Conservation (phyloP, 805 yeast species). For the Ogataea minuta region DNA sequence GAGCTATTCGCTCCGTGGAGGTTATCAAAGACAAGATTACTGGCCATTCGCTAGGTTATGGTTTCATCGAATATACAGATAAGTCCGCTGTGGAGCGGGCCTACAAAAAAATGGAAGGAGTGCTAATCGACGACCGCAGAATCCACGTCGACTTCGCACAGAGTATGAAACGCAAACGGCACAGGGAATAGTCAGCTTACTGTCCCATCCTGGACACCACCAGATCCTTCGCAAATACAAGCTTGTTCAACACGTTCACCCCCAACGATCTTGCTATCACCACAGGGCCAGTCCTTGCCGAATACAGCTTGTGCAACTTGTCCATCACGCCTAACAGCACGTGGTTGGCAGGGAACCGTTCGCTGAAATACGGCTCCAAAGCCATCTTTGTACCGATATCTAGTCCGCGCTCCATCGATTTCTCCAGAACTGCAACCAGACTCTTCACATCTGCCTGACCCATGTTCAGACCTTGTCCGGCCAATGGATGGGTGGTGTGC, state of each 20-base stretch:
- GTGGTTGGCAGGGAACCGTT: constrained; percentile 80
- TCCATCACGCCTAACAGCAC: constrained; percentile 84
- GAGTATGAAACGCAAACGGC: constrained; percentile 34
- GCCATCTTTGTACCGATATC: constrained; percentile 84
- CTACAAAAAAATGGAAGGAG: constrained; percentile 58
- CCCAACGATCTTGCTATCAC: constrained; percentile 78
- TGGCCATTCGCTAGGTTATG: constrained; percentile 55
- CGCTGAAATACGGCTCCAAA: constrained; percentile 82
- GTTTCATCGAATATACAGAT: constrained; percentile 55
- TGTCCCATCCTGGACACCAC: constrained; percentile 52
- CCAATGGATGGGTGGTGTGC: constrained; percentile 94
- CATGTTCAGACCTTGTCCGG: constrained; percentile 98
- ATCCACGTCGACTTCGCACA: constrained; percentile 71
- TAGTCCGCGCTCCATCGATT: constrained; percentile 70
- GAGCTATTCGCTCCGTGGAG: constrained; percentile 50
- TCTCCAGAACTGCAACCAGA: constrained; percentile 65
- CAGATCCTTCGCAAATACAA: constrained; percentile 64
- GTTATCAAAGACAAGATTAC: constrained; percentile 48
- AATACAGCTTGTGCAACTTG: constrained; percentile 83
- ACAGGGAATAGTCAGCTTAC: constrained; percentile 1
- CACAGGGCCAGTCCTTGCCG: constrained; percentile 68
- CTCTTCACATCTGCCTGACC: constrained; percentile 90
- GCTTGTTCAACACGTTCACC: constrained; percentile 59
- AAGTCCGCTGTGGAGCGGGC: constrained; percentile 58
- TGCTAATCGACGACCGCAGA: constrained; percentile 60